Base-by-base conservation (phyloP, 129 eudicot genomes). In the Ambrosia trifida region DNA sequence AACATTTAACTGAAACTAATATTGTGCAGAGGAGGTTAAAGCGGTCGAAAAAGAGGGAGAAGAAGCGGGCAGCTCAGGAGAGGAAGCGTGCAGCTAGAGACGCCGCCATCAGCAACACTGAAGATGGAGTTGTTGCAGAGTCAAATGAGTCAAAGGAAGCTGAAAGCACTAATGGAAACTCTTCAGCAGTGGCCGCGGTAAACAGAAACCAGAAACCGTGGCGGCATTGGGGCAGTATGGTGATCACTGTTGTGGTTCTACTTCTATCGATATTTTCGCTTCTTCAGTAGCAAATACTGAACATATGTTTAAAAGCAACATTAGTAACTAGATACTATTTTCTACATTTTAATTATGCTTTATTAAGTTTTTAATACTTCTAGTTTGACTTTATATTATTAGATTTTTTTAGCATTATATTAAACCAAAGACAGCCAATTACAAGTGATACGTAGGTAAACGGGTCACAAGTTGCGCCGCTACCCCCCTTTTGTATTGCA, bases 21-120 rank as follows among this genome's bases (percentile, higher is more conserved):
- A 62, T 47, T 64, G 45, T 85, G 75, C 71, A 88, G 90, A 87
- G 80, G 69, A 75, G 81, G 49, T 86, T 85, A 53, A 91, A 82
- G 72, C 82, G 82, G 58, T 63, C 85, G 65, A 88, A 81, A 76
- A 84, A 80, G 84, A 88, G 80, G 88, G 86, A 84, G 73, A 78
- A 60, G 11, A 86, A 78, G 80, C 81, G 72, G 85, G 28, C 62
- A 68, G 57, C 5, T 4, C 43, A 82, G 86, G 86, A 84, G 70
- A 18, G 67, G 43, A 86, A 79, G 79, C 82, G 76, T 80, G 44
- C 77, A 46, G 58, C 4, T 19, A 5, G 12, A 12, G 6, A 32
- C 32, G 66, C 66, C 20, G 38, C 45, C 9, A 32, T 6, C 30
- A 30, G 14, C 72, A 66, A 8, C 24, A 28, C 24, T 13, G 12